A percentile compares a stretch with the other conserved stretches of the same genome.
Conservation (phyloP, 1,284 basidiomycete genomes). For the Sphaerobolus stellatus region DNA sequence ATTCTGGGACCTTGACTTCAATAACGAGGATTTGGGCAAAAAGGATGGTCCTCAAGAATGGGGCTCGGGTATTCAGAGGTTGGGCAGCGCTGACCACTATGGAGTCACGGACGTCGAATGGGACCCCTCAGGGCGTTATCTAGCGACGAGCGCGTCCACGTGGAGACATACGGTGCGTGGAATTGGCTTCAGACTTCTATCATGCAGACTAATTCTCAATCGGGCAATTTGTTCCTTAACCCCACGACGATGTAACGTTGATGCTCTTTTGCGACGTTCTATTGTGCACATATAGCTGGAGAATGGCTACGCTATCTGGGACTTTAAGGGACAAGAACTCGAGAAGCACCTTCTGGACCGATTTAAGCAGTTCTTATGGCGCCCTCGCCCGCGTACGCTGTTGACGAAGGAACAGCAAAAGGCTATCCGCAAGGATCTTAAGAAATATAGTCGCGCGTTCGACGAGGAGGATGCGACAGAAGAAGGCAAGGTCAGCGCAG, state of each 20-base stretch:
- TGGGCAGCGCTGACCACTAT: conserved; percentile 94
- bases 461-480: conserved; percentile 97
- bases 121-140: conserved; percentile 95
- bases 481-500: conserved; percentile 91
- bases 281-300: conserved; percentile 66
- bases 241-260: not conserved
- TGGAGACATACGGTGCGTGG: conserved; percentile 88
- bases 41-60: conserved; percentile 71
- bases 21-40: conserved; percentile 59
- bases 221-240: conserved; percentile 9
- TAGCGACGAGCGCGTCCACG: conserved; percentile 90
- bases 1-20: conserved; percentile 98
- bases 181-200: conserved; percentile 13
- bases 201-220: conserved; percentile 14
- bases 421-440: conserved; percentile 84
- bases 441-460: conserved; percentile 89
- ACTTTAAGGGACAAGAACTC: conserved; percentile 94
- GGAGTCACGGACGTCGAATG: conserved; percentile 98
- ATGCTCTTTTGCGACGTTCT: not conserved
- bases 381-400: conserved; percentile 87
- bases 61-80: conserved; percentile 84
- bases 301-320: conserved; percentile 96
- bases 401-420: conserved; percentile 89
- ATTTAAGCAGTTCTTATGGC: conserved; percentile 99
- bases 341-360: conserved; percentile 87